Evolutionary conservation across 1,284 basidiomycete species (phyloP), one percentile per base, ranked within the genome.

Genomic region (Phaffia rhodozyma): DNA sequence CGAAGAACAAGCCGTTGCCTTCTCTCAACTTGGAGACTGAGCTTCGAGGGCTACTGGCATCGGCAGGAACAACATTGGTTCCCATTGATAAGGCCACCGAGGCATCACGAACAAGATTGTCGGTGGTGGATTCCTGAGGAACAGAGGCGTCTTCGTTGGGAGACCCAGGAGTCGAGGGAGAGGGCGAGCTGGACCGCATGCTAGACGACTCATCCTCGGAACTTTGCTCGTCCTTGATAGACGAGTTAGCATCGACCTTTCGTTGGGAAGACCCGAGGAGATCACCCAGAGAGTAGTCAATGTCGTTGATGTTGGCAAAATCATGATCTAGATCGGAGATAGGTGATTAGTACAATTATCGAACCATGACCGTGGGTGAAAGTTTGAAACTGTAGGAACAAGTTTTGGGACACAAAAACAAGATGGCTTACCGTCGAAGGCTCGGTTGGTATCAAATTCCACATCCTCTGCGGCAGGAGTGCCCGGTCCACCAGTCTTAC

Each of bases 241-340:
- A 59, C 38, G 58, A 34, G 13, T 43, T 43, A 38, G 59, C 54
- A 7, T 54, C 43, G 25, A 62, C 61, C 16, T 54, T 54, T 23
- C 67, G 67, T 29, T 66, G 49, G 21, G 64, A 57, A 13, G 69
- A 70, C 34, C 84, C 85, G 64, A 93, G 79, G 49, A 98, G 85
- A 69, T 91, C 83, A 62, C 87, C 85, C 18, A 99, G 83, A 55
- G 85, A 89, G 78, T 99, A 98, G 68, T 91, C 86, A 71, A 99
- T 97, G 50, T 93, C 91, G 73, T 98, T 99, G 71, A 99, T 89
- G 70, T 89, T 86, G 2, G 94, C 94, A 72, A 99, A 99, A 69
- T 92, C 85, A 67, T 82, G 82, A 76, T 97, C 89, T 30, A 78
- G 77, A 78, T 77, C 27, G 78, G 73, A 43, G 13, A 43, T 7